These are phyloP conservation scores for Chlamydomonas reinhardtii DNA, from an alignment of 163 green algal genomes.

Conservation along the genomic window DNA sequence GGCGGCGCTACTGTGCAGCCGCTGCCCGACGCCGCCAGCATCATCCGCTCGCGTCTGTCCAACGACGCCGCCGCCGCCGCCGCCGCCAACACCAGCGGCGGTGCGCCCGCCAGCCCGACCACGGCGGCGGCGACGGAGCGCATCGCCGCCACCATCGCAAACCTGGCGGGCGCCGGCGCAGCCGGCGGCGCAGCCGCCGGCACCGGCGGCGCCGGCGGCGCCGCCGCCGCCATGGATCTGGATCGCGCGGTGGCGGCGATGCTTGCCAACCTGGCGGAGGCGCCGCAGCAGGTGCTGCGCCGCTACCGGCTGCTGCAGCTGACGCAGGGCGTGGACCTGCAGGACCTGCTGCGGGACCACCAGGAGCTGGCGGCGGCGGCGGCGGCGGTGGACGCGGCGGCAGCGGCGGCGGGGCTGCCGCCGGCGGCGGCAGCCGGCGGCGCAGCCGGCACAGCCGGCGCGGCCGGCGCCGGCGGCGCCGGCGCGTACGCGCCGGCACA, in stretches of 20 bases:
- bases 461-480: neutral
- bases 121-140: too few relatives aligned
- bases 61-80: too few relatives aligned
- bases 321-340: slow-evolving; percentile 40
- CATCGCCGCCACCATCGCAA: too few relatives aligned
- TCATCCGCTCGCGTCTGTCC: neutral
- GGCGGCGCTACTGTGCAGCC: neutral
- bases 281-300: slow-evolving; percentile 32
- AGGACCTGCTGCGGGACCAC: slow-evolving; percentile 38
- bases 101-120: too few relatives aligned
- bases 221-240: neutral
- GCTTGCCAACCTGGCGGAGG: slow-evolving; percentile 31
- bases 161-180: neutral
- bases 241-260: slow-evolving; percentile 7
- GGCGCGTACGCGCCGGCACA: neutral
- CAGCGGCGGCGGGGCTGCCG: neutral
- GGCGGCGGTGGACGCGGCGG: neutral
- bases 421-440: neutral
- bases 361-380: slow-evolving; percentile 4
- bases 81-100: too few relatives aligned
- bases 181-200: neutral
- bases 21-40: neutral
- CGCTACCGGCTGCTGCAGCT: slow-evolving; percentile 44
- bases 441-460: neutral
- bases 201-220: neutral